Evolutionary conservation across 176 grass and related monocot species (phyloP).

Genomic region (Metroxylon sagu): DNA sequence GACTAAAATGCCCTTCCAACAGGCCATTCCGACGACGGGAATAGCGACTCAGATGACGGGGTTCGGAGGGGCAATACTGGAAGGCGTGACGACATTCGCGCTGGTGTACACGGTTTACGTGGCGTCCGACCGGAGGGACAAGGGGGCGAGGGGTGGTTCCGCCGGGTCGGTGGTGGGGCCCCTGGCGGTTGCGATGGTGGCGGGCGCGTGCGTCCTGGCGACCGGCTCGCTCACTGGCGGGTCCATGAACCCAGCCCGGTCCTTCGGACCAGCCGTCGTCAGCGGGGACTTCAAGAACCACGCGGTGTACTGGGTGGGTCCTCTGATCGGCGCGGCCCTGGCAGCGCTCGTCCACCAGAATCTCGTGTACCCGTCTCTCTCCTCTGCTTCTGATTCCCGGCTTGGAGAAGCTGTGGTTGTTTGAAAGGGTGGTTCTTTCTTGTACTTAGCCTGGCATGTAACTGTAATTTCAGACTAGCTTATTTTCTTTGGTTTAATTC

Average conservation of each 20-base stretch:
- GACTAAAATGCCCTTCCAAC: neutral
- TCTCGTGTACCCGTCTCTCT: slow-evolving; percentile 26
- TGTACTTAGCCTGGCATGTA: too few relatives aligned
- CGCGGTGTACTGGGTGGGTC: slow-evolving; percentile 79
- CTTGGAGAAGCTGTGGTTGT: slow-evolving; percentile 24
- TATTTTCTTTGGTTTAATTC: too few relatives aligned
- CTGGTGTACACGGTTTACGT: slow-evolving; percentile 68
- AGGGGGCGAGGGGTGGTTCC: slow-evolving; percentile 4
- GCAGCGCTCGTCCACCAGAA: slow-evolving; percentile 62
- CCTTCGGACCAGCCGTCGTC: slow-evolving; percentile 69
- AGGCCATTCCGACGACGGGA: slow-evolving; percentile 69
- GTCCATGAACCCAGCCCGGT: slow-evolving; percentile 91
- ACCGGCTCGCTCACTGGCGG: slow-evolving; percentile 55
- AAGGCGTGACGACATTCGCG: slow-evolving; percentile 54
- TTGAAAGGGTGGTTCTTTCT: slow-evolving; percentile 5
- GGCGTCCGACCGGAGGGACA: slow-evolving; percentile 23
- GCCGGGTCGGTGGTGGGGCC: slow-evolving; percentile 27
- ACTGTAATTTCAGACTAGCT: too few relatives aligned
- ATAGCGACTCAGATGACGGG: slow-evolving; percentile 73
- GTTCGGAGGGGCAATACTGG: slow-evolving; percentile 62
- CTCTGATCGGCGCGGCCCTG: slow-evolving; percentile 52
- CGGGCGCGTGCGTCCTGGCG: slow-evolving; percentile 56
- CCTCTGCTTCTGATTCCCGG: slow-evolving; percentile 7
- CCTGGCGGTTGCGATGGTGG: slow-evolving; percentile 35
- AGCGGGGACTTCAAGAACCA: slow-evolving; percentile 67